Evolutionary conservation across 164 flowering plant species (phyloP), one percentile per base, ranked within the genome.

Genomic region (Chloranthus sessilifolius): DNA sequence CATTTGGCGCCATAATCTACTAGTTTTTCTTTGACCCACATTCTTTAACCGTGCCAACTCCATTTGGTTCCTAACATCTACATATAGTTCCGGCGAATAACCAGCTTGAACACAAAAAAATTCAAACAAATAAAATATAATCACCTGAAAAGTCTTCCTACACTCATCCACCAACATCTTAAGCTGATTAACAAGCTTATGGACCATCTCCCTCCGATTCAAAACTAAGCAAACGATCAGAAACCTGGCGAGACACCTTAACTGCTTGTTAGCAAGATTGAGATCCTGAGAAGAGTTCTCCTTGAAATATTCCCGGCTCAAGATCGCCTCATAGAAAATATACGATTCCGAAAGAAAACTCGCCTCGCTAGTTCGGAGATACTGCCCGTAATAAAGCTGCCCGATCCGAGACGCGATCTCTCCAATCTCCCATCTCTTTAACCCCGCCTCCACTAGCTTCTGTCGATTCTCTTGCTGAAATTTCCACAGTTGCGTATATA

Each of bases 381-480:
- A 91, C 61, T 88, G 95, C 21, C 88, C 92, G 52, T 72, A 88
- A 56, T 88, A 85, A 15, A 88, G 70, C 71, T 88, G 98, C 36
- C 82, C 98, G 39, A 88, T 91, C 9, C 98, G 77, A 14, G 96
- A 88, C 2, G 98, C 98, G 55, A 85, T 91, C 68, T 91, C 96
- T 17, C 98, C 98, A 49, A 91, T 85, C 67, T 85, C 96, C 92
- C 88, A 83, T 70, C 96, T 66, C 69, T 82, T 85, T 11, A 91
- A 56, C 35, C 98, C 98, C 11, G 86, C 77, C 53, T 88, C 98
- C 25, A 85, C 90, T 21, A 88, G 74, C 56, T 82, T 82, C 61
- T 79, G 90, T 48, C 96, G 68, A 62, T 88, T 80, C 64, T 88
- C 98, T 61, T 82, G 95, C 45, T 91, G 98, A 59, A 73, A 88